These are phyloP conservation scores for Teratosphaeria destructans DNA, from an alignment of 2,329 filamentous ascomycete genomes.

Conservation along the genomic window DNA sequence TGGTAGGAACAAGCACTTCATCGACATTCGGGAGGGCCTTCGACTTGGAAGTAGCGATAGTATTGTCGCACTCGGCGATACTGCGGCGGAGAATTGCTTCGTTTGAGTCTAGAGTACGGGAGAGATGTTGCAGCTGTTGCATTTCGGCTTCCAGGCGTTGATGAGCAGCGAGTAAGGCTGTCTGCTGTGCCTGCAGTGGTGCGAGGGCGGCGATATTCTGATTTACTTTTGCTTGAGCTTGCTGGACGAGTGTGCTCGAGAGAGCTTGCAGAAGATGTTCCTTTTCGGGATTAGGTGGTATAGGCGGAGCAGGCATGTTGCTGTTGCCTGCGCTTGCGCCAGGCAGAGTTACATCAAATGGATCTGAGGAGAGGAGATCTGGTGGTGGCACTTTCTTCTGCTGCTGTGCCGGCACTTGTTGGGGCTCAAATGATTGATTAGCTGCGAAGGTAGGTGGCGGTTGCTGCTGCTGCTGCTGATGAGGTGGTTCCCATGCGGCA, in stretches of 20 bases:
- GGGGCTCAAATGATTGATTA: conserved; percentile 18
- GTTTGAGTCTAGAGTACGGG: conserved; percentile 63
- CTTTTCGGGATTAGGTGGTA: conserved; percentile 92
- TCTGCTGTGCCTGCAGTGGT: conserved; percentile 67
- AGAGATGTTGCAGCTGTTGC: conserved; percentile 58
- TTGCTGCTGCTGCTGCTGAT: neutral
- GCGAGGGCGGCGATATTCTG: conserved; percentile 66
- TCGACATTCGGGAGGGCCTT: conserved; percentile 70
- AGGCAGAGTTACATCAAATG: conserved; percentile 50
- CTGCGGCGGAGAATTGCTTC: conserved; percentile 67
- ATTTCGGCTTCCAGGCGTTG: conserved; percentile 64
- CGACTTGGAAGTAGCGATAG: conserved; percentile 61
- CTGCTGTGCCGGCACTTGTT: conserved; percentile 11
- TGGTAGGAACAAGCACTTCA: conserved; percentile 85
- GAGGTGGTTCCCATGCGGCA: conserved; percentile 3
- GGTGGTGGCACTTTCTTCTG: conserved; percentile 25
- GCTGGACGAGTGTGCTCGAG: conserved; percentile 56
- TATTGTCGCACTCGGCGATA: conserved; percentile 65
- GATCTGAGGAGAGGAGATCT: conserved; percentile 51
- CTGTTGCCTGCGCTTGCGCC: conserved; percentile 33
- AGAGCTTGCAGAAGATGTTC: conserved; percentile 74
- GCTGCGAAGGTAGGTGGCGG: conserved; percentile 2
- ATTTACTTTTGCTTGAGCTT: conserved; percentile 56
- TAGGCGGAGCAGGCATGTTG: conserved; percentile 61
- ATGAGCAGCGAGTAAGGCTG: conserved; percentile 62